Evolutionary conservation across 257 asterid species (phyloP).

Genomic region (Apocynum venetum): DNA sequence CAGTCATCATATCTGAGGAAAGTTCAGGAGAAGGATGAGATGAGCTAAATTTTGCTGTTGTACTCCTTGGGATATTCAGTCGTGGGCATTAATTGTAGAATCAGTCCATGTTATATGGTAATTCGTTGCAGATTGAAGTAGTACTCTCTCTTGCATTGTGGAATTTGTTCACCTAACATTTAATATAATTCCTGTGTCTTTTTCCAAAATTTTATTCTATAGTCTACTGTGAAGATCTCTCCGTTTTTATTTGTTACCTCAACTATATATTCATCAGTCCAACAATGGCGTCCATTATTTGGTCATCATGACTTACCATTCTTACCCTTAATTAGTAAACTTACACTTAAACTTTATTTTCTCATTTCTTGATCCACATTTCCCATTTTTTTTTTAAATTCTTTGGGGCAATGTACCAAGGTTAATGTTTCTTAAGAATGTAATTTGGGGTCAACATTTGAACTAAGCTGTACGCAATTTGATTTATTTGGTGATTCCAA

Average conservation of each 20-base stretch:
- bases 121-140: not conserved
- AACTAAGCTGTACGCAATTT: too few species aligned
- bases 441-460: too few species aligned
- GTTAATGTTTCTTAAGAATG: too few species aligned
- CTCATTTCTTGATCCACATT: not conserved
- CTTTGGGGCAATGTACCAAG: too few species aligned
- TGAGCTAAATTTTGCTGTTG: not conserved
- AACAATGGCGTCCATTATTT: not conserved
- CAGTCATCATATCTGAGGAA: not conserved
- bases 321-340: not conserved
- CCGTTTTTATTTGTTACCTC: not conserved
- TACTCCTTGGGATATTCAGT: too few species aligned
- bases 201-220: not conserved
- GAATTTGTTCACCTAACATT: constrained; percentile 13
- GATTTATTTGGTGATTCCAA: too few species aligned
- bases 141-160: not conserved
- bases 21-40: not conserved
- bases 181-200: constrained; percentile 7
- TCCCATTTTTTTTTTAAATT: too few species aligned
- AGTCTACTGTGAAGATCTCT: not conserved
- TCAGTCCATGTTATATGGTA: constrained; percentile 1
- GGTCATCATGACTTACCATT: not conserved
- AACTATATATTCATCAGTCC: too few species aligned
- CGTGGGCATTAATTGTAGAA: not conserved
- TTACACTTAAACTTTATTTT: not conserved